Evolutionary conservation across 2,329 filamentous ascomycete species (phyloP), one percentile per base, ranked within the genome.

Genomic region (Sarocladiaceae sp.): DNA sequence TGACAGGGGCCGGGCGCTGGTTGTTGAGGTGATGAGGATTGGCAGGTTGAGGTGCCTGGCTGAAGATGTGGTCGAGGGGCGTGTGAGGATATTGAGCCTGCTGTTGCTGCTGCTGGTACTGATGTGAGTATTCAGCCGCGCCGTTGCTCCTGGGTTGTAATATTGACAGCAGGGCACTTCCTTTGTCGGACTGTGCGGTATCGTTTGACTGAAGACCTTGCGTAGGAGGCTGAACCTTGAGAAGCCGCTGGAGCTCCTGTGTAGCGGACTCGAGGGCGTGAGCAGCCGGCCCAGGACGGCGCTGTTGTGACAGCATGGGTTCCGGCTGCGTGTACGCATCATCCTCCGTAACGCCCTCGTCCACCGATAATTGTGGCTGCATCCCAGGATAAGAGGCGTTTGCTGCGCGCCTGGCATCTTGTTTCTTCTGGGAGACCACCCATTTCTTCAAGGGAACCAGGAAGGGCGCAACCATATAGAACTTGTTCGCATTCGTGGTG

Each of bases 391-490:
- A 66, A 12, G 63, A 61, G 24, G 59, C 62, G 29, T 59, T 68
- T 21, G 66, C 54, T 15, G 63, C 60, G 50, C 67, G 68, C 53
- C 70, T 43, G 4, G 45, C 69, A 53, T 87, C 85, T n/a, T 76
- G 72, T 65, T 83, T 89, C 68, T 80, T 84, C 65, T 95, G 88
- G 51, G 84, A 78, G n/a, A 80, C 70, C 37, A 97, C 88, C 90
- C 90, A 97, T 61, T 88, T 88, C 64, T 88, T 90, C 40, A 98
- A 66, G 5, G 82, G 85, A 1, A 81, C 81, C 45, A 97, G 71
- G 59, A 98, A 98, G 0, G 91, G 90, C 0, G 89, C 89, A 15
- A 98, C 93, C 88, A 97, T 96, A 66, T 96, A 98, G 61, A 96
- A 97, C 58, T 91, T 96, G 62, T 87, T 35, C 16, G 33, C 10